Conservation (phyloP, 2,329 filamentous ascomycete species). For the Lasiodiplodia sp. region DNA sequence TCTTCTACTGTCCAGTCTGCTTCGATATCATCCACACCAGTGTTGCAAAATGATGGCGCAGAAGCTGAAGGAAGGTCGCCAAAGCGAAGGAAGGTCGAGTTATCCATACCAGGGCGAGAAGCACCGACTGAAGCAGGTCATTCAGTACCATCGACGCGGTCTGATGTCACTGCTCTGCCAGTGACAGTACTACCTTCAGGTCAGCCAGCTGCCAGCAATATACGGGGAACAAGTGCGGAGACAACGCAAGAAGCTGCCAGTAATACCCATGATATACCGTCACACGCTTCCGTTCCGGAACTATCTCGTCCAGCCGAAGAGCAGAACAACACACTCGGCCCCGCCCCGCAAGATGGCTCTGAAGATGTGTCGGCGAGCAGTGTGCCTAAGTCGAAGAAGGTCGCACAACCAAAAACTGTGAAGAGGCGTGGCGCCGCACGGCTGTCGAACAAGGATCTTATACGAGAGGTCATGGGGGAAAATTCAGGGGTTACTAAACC, state of each 20-base stretch:
- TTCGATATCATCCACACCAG: background rate
- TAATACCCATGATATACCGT: too few species aligned
- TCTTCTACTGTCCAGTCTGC: background rate
- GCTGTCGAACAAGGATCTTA: constrained; percentile 18
- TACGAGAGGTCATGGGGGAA: constrained; percentile 11
- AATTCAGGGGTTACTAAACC: constrained; percentile 7
- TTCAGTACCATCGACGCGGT: background rate
- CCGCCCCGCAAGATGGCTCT: background rate
- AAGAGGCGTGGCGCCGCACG: constrained; percentile 2
- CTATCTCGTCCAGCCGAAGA: background rate
- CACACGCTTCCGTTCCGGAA: background rate
- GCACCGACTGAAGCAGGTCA: background rate
- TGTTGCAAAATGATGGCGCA: background rate
- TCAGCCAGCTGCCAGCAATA: background rate
- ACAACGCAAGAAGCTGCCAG: background rate
- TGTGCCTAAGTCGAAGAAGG: background rate
- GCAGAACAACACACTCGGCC: background rate
- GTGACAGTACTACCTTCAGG: background rate
- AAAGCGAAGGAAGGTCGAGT: constrained; percentile 24
- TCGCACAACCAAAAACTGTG: constrained; percentile 14
- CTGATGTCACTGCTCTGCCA: background rate
- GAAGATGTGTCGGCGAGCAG: background rate
- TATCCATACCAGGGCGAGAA: background rate
- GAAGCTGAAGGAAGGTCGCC: constrained; percentile 20
- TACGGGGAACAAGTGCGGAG: background rate